phyloP scores from a whole-genome alignment of 1,284 basidiomycete genomes.

The Cutaneotrichosporon mucoides region DNA sequence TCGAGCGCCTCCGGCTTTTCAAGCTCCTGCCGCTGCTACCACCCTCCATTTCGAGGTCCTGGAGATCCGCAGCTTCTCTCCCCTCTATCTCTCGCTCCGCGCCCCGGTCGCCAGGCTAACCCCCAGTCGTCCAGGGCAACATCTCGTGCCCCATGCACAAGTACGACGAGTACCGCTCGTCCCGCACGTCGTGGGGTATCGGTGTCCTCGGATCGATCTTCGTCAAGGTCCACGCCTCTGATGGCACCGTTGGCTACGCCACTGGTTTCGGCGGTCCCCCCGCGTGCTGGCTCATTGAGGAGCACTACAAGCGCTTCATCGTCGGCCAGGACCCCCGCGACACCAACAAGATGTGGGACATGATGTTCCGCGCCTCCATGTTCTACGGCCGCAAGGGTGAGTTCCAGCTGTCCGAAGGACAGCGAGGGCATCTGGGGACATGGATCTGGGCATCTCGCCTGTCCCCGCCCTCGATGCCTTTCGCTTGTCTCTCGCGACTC shows the following conservation, averaged over 20 bases:
- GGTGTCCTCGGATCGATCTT: conserved; percentile 53
- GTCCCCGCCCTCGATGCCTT: too few relatives aligned
- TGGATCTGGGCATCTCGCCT: too few relatives aligned
- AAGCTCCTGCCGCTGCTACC: too few relatives aligned
- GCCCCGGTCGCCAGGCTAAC: background rate
- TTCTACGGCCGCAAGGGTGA: conserved; percentile 55
- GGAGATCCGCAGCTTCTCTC: too few relatives aligned
- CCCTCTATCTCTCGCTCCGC: too few relatives aligned
- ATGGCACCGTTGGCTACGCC: conserved; percentile 54
- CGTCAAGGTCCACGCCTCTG: conserved; percentile 53
- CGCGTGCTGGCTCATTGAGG: conserved; percentile 56
- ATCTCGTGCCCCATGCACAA: conserved; percentile 53
- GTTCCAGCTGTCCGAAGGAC: too few relatives aligned
- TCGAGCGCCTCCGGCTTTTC: too few relatives aligned
- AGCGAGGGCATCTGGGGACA: too few relatives aligned
- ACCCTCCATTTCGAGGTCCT: too few relatives aligned
- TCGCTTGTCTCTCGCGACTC: too few relatives aligned
- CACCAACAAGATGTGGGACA: conserved; percentile 53
- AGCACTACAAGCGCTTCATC: conserved; percentile 56
- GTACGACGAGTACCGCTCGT: conserved; percentile 52
- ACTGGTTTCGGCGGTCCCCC: conserved; percentile 58
- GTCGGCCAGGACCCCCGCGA: conserved; percentile 55
- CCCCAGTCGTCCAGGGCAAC: conserved; percentile 43
- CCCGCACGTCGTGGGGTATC: conserved; percentile 53
- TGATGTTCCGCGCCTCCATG: conserved; percentile 52